Evolutionary conservation across 805 yeast genomes (phyloP).

Genomic region (Allodekkera sacchari): DNA sequence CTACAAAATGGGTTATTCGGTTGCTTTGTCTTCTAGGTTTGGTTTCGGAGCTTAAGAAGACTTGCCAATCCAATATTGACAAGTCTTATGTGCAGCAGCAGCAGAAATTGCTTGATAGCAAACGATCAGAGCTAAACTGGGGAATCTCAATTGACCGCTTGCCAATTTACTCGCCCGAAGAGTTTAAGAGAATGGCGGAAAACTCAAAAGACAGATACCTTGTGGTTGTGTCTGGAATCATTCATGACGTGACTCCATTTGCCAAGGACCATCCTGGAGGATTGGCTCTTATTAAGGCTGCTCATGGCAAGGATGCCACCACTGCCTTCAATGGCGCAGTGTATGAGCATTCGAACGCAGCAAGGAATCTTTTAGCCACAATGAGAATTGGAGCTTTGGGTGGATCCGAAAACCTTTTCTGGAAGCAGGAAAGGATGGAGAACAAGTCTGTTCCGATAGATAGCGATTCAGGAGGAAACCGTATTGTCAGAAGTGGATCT

Average conservation of each 20-base stretch:
- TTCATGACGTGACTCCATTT: constrained; percentile 89
- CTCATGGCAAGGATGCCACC: constrained; percentile 91
- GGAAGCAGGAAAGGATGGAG: constrained; percentile 65
- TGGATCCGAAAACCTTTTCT: constrained; percentile 73
- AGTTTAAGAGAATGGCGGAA: constrained; percentile 32
- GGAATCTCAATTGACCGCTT: constrained; percentile 86
- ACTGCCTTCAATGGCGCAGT: constrained; percentile 94
- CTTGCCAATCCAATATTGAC: constrained; percentile 54
- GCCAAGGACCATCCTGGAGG: constrained; percentile 95
- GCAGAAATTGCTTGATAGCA: constrained; percentile 70
- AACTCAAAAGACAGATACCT: constrained; percentile 34
- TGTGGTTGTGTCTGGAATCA: constrained; percentile 82
- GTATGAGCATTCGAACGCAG: constrained; percentile 88
- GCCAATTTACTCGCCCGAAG: constrained; percentile 51
- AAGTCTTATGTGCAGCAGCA: constrained; percentile 72
- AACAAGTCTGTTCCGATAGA: constrained; percentile 56
- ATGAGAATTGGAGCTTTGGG: constrained; percentile 89
- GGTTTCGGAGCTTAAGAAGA: constrained; percentile 47
- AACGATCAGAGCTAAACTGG: constrained; percentile 79
- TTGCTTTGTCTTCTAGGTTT: constrained; percentile 43
- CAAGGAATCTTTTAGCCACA: constrained; percentile 81
- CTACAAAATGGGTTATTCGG: constrained; percentile 71
- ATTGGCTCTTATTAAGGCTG: constrained; percentile 61
- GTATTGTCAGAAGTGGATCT: constrained; percentile 51
- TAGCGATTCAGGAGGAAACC: constrained; percentile 44